These are phyloP conservation scores for Pseudopyricularia cyperi DNA, from an alignment of 2,329 filamentous ascomycete genomes.

Conservation along the genomic window DNA sequence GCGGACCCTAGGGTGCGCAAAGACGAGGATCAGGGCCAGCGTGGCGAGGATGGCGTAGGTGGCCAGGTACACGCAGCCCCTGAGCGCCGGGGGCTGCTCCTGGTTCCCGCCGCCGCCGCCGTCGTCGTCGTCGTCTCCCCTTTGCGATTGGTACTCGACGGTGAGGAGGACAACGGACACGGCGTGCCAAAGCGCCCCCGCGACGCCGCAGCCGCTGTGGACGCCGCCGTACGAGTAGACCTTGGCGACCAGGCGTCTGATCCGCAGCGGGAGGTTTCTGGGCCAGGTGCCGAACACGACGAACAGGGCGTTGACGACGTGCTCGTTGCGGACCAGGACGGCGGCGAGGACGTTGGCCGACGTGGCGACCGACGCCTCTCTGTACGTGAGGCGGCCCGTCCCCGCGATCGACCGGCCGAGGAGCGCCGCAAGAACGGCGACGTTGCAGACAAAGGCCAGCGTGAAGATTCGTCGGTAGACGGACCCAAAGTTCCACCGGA, in stretches of 20 bases:
- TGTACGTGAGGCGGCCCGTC: conserved; percentile 6
- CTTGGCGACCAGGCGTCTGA: conserved; percentile 33
- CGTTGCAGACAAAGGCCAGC: conserved; percentile 23
- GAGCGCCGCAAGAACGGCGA: conserved; percentile 11
- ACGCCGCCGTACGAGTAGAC: conserved; percentile 40
- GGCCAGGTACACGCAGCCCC: conserved; percentile 13
- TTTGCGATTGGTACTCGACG: conserved; percentile 9
- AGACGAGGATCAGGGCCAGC: conserved; percentile 14
- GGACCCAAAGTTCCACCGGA: conserved; percentile 17
- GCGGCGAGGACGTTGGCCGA: conserved; percentile 29
- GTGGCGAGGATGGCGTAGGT: conserved; percentile 15
- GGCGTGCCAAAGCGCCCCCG: conserved; percentile 33
- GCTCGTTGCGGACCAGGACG: conserved; percentile 35
- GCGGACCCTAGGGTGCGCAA: conserved; percentile 16
- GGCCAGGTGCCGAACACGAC: conserved; percentile 21
- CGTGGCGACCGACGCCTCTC: conserved; percentile 12
- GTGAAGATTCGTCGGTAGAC: conserved; percentile 28
- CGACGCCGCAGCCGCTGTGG: conserved; percentile 37
- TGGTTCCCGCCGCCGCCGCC: too few species aligned
- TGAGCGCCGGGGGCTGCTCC: conserved; percentile 10
- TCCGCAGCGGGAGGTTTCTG: conserved; percentile 20
- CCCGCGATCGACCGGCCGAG: conserved; percentile 3
- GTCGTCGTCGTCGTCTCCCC: neutral
- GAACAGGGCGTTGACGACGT: conserved; percentile 38
- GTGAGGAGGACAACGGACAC: conserved; percentile 21